Conservation (phyloP, 1,284 basidiomycete genomes). For the Phellopilus nigrolimitatus region DNA sequence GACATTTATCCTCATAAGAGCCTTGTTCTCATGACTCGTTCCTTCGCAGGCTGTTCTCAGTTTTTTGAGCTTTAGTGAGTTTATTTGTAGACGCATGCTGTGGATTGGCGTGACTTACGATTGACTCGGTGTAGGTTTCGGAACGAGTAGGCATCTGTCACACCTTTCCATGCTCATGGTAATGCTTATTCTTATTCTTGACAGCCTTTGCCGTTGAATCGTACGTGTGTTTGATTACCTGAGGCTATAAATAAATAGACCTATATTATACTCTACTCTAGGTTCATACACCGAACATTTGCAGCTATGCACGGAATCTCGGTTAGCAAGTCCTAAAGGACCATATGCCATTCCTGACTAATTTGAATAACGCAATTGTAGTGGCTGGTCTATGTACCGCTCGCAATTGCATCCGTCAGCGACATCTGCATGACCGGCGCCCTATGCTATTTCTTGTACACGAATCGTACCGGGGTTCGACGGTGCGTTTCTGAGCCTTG, state of each 20-base stretch:
- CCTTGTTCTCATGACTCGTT: neutral
- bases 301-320: neutral
- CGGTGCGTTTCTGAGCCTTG: neutral
- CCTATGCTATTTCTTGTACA: neutral
- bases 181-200: neutral
- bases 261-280: neutral
- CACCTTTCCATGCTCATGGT: no score
- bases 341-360: neutral
- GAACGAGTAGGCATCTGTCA: neutral
- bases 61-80: neutral
- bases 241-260: neutral
- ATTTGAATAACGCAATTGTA: neutral
- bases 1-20: neutral
- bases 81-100: no score
- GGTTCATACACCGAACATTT: neutral
- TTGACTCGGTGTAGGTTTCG: neutral
- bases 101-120: no score
- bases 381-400: neutral
- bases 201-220: neutral
- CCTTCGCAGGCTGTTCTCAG: neutral
- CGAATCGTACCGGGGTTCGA: neutral
- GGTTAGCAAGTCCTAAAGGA: neutral
- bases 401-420: neutral
- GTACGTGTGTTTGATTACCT: neutral
- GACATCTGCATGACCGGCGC: neutral